Conservation (phyloP, 257 asterid genomes). For the Solanum pennellii region DNA sequence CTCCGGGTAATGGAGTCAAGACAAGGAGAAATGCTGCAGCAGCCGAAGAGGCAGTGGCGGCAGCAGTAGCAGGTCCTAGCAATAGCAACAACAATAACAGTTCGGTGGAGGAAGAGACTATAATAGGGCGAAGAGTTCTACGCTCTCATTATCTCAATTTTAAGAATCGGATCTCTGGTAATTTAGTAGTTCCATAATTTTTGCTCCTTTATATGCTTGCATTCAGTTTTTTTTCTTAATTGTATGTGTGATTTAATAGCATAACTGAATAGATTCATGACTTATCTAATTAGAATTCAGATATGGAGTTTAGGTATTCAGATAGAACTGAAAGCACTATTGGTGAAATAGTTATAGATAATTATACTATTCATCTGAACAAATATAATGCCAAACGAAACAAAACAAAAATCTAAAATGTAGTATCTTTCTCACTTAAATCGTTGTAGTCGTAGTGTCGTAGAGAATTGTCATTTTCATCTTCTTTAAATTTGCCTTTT, state of each 20-base stretch:
- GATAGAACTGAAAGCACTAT: background rate
- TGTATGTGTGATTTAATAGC: background rate
- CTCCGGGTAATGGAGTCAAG: background rate
- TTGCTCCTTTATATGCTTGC: background rate
- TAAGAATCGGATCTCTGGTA: conserved; percentile 29
- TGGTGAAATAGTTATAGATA: background rate
- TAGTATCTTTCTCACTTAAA: background rate
- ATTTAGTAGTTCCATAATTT: background rate
- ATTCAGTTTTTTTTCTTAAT: background rate
- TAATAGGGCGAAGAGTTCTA: conserved; percentile 20
- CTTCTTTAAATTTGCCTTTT: background rate
- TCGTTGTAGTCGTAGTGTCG: background rate
- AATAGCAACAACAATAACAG: background rate
- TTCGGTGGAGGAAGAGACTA: background rate
- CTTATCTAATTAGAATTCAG: background rate
- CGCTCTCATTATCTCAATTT: conserved; percentile 28
- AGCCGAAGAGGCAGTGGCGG: background rate
- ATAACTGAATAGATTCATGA: background rate
- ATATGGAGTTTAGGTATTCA: background rate
- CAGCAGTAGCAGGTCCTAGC: background rate
- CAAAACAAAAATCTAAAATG: background rate
- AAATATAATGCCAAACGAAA: background rate
- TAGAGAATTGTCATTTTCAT: background rate
- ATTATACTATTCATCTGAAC: background rate
- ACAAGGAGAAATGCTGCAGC: background rate